Evolutionary conservation across 225 moss, liverwort and hornwort genomes (phyloP).

Genomic region (Polytrichum formosum): DNA sequence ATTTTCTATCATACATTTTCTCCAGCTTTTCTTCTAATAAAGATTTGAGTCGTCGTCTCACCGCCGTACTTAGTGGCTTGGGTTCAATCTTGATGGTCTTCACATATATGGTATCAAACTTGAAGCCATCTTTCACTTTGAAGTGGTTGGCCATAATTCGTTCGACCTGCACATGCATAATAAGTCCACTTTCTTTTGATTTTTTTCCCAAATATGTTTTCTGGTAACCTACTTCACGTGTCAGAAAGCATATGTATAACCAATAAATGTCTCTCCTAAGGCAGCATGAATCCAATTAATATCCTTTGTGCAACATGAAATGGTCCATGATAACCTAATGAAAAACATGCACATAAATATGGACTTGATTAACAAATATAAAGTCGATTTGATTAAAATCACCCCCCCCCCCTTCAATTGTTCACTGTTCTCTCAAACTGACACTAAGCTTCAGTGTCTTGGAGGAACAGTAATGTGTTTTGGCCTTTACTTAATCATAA

Average conservation of each 20-base stretch:
- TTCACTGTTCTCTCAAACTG: no score
- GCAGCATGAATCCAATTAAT: background rate
- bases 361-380: no score
- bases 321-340: background rate
- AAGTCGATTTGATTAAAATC: no score
- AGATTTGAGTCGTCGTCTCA: background rate
- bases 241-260: no score
- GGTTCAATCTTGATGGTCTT: slow-evolving; percentile 32
- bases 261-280: no score
- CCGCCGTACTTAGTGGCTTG: background rate
- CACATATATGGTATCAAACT: slow-evolving; percentile 31
- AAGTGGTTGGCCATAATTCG: slow-evolving; percentile 37
- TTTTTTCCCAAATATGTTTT: no score
- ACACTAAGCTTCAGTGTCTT: no score
- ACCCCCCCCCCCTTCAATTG: no score
- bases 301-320: background rate
- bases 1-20: slow-evolving; percentile 17
- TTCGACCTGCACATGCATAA: slow-evolving; percentile 18
- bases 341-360: background rate
- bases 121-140: slow-evolving; percentile 33
- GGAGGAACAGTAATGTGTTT: no score
- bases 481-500: no score
- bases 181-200: no score
- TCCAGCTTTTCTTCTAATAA: slow-evolving; percentile 13
- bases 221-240: no score